These are phyloP conservation scores for Xerocomus brunneocitrinus DNA, from an alignment of 768 basidiomycete genomes.

Conservation along the genomic window DNA sequence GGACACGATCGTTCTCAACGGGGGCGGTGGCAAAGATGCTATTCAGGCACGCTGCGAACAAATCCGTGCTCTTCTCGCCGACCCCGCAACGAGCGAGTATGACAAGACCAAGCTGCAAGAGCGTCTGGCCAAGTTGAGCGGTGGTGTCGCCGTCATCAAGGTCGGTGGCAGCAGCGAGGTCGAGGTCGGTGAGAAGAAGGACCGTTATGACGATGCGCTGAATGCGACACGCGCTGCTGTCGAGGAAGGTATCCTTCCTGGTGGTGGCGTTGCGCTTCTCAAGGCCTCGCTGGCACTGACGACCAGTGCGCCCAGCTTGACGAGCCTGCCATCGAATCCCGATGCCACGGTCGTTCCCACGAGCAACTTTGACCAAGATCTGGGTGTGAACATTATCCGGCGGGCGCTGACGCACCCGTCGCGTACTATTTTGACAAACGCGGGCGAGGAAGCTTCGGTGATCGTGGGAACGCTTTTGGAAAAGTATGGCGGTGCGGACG, in stretches of 20 bases:
- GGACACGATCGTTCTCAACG: slow-evolving; percentile 94
- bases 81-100: slow-evolving; percentile 85
- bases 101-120: slow-evolving; percentile 95
- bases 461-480: slow-evolving; percentile 83
- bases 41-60: slow-evolving; percentile 95
- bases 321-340: slow-evolving; percentile 45
- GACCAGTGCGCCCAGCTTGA: slow-evolving; percentile 45
- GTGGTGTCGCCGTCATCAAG: slow-evolving; percentile 98
- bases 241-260: slow-evolving; percentile 97
- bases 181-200: slow-evolving; percentile 99
- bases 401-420: slow-evolving; percentile 80
- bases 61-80: slow-evolving; percentile 78
- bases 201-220: slow-evolving; percentile 93
- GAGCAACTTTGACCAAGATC: slow-evolving; percentile 94
- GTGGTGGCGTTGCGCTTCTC: slow-evolving; percentile 90
- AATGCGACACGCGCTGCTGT: slow-evolving; percentile 99
- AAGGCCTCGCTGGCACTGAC: slow-evolving; percentile 74
- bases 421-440: slow-evolving; percentile 87
- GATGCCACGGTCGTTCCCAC: slow-evolving; percentile 69
- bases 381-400: slow-evolving; percentile 90
- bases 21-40: slow-evolving; percentile 83
- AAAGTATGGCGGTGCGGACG: slow-evolving; percentile 64
- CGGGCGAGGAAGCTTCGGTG: slow-evolving; percentile 90
- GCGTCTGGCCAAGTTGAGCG: slow-evolving; percentile 91
- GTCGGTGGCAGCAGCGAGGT: slow-evolving; percentile 93